phyloP scores from a whole-genome alignment of 2,329 filamentous ascomycete genomes.

The Bipolaris victoriae region DNA sequence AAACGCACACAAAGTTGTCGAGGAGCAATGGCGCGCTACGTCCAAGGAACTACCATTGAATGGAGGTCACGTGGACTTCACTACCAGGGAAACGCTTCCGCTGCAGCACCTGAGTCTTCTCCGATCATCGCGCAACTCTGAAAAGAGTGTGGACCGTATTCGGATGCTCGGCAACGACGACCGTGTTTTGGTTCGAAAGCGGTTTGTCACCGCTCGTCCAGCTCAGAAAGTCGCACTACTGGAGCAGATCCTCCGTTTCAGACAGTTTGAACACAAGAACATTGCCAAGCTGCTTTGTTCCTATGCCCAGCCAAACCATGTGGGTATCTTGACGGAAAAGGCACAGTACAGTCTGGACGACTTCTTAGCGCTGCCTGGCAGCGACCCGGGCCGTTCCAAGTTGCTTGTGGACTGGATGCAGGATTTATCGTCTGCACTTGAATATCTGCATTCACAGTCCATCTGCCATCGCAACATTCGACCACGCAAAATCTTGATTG shows the following conservation, averaged over 20 bases:
- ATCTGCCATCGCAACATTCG: constrained; percentile 49
- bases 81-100: constrained; percentile 45
- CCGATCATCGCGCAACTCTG: constrained; percentile 39
- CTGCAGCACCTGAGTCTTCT: constrained; percentile 42
- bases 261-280: constrained; percentile 48
- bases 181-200: constrained; percentile 46
- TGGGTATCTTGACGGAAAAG: constrained; percentile 43
- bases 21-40: constrained; percentile 50
- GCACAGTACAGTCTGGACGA: constrained; percentile 49
- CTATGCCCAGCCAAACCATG: constrained; percentile 46
- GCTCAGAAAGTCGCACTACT: constrained; percentile 45
- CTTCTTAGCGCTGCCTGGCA: constrained; percentile 40
- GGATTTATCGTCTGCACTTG: constrained; percentile 48
- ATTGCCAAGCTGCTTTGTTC: constrained; percentile 48
- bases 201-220: constrained; percentile 44
- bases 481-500: constrained; percentile 49
- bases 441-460: constrained; percentile 47
- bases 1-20: constrained; percentile 47
- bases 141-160: constrained; percentile 48
- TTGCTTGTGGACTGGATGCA: constrained; percentile 50
- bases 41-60: constrained; percentile 48
- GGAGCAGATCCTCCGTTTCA: constrained; percentile 48
- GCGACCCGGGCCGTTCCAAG: constrained; percentile 41
- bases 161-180: constrained; percentile 45
- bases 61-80: constrained; percentile 48